Conservation (phyloP, 1,284 basidiomycete species). For the Rhodofomes roseus region DNA sequence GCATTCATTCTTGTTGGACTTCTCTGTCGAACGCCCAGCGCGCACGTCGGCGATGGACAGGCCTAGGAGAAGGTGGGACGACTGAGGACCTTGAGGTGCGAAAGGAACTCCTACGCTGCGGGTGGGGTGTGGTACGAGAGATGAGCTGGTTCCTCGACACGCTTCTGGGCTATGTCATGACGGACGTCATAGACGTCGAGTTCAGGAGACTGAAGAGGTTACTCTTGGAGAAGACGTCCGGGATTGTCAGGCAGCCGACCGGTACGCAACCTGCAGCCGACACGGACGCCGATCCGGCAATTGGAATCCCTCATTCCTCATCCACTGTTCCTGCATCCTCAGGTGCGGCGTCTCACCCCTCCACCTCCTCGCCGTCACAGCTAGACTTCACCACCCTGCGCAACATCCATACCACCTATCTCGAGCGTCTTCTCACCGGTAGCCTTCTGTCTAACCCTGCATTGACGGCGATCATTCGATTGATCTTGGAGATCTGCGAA, state of each 20-base stretch:
- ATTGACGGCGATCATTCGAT: conserved; percentile 60
- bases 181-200: conserved; percentile 86
- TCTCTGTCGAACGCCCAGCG: conserved; percentile 81
- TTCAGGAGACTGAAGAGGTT: conserved; percentile 64
- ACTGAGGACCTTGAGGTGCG: conserved; percentile 62
- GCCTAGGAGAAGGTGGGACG: conserved; percentile 82
- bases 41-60: conserved; percentile 79
- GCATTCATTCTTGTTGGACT: conserved; percentile 79
- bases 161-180: conserved; percentile 80
- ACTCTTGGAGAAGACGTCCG: conserved; percentile 31
- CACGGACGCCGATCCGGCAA: background rate
- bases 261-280: conserved; percentile 11
- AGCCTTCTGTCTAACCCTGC: conserved; percentile 71
- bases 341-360: conserved; percentile 18
- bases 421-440: conserved; percentile 78
- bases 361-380: conserved; percentile 25
- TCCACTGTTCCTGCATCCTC: conserved; percentile 19
- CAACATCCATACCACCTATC: conserved; percentile 75
- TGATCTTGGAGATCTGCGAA: conserved; percentile 80
- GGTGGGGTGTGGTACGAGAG: conserved; percentile 81
- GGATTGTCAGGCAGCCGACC: conserved; percentile 19
- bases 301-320: conserved; percentile 12
- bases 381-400: conserved; percentile 86
- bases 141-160: conserved; percentile 93
- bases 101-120: conserved; percentile 64